Percentiles rank a stretch among this genome's conserved stretches.
These are phyloP conservation scores for Saitozyma podzolica DNA, from an alignment of 768 basidiomycete genomes.

Conservation along the genomic window DNA sequence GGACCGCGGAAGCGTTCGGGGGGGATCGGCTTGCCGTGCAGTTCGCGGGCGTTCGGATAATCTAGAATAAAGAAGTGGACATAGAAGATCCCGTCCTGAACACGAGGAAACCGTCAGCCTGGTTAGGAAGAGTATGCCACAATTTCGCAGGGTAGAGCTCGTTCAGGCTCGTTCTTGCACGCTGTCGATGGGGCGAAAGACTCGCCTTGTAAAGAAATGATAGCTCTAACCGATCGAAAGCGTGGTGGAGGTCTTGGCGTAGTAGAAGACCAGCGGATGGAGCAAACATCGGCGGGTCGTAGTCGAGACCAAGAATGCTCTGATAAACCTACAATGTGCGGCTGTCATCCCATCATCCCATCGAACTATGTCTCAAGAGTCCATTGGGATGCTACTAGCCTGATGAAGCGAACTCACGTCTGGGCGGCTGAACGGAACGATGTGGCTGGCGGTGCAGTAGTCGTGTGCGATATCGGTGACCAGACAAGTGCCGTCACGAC, in stretches of 20 bases:
- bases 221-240: conserved; percentile 8
- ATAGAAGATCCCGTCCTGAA: conserved; percentile 8
- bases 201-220: no score
- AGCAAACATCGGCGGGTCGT: conserved; percentile 3
- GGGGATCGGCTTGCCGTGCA: conserved; percentile 7
- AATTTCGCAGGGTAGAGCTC: conserved; percentile 4
- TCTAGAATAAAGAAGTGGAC: conserved; percentile 11
- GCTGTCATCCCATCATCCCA: background rate
- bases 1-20: conserved; percentile 3
- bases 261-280: conserved; percentile 5
- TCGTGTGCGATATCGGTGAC: background rate
- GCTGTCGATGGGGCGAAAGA: no score
- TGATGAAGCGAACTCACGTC: conserved; percentile 4
- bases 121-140: background rate
- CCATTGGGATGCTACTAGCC: background rate
- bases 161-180: no score
- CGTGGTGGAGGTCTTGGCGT: conserved; percentile 14
- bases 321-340: conserved; percentile 11
- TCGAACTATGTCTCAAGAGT: no score
- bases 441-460: conserved; percentile 2
- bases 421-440: background rate
- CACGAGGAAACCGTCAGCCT: background rate
- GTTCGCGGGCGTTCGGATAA: background rate
- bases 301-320: background rate
- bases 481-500: background rate